Evolutionary conservation across 768 basidiomycete genomes (phyloP), one percentile per base, ranked within the genome.

Genomic region (Lactarius vividus): DNA sequence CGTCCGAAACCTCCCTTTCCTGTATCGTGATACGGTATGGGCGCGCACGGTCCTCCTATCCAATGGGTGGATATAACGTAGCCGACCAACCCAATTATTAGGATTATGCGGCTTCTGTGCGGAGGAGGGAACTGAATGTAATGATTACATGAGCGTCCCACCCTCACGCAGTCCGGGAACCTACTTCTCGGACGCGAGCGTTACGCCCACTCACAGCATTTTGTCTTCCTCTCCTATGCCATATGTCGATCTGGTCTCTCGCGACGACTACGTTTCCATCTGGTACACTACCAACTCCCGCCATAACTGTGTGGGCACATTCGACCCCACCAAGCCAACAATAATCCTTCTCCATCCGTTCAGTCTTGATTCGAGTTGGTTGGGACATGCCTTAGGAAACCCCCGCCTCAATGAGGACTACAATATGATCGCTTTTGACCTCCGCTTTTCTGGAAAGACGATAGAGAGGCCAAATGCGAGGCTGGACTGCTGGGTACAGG

Each of bases 371-470:
- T 84, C 85, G 2, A 79, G 83, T 57, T 93, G 89, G 89, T 77
- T 89, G 64, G 79, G 81, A 33, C 78, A 81, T 35, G 89, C 91
- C 60, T 82, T 90, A 57, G 84, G 84, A 31, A 89, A 92, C 74
- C 82, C 83, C 0, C 81, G 89, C 52, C 76, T 93, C 29, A 74
- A 80, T 67, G 73, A 75, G 0, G 75, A 78, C 49, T 91, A 82
- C 75, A 92, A 92, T 72, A 73, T 92, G 35, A 85, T 92, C 68
- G 88, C 88, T 7, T 88, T 92, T 73, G 91, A 92, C 74, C 83
- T 84, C 71, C 85, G 91, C 13, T 80, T 82, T 11, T 79, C 80
- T 31, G 91, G 91, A 16, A 81, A 78, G 73, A 88, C 88, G 3
- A 74, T 75, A 2, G 82, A 78, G 67, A 80, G 84, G 61, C 83